A percentile compares a stretch with the other conserved stretches of the same genome.
phyloP scores from a whole-genome alignment of 2,329 filamentous ascomycete genomes.

The Phialocephala sp. region DNA sequence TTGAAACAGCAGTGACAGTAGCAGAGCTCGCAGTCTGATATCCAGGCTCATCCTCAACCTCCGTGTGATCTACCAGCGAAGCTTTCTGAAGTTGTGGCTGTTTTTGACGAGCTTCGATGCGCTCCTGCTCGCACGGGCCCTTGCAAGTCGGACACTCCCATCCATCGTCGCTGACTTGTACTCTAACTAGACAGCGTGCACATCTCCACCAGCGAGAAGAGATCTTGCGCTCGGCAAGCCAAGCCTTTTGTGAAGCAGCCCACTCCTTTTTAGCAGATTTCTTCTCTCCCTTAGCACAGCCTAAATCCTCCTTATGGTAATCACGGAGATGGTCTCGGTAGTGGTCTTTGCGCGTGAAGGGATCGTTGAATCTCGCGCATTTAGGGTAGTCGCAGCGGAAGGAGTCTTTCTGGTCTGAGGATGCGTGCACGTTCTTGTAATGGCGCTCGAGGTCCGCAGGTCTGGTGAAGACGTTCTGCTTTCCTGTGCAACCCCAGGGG shows the following conservation, averaged over 20 bases:
- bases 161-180: constrained; percentile 25
- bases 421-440: constrained; percentile 42
- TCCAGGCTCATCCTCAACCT: neutral
- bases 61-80: neutral
- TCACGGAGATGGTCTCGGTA: constrained; percentile 54
- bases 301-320: constrained; percentile 51
- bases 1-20: neutral
- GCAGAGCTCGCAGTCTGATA: neutral
- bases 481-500: constrained; percentile 30
- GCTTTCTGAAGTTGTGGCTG: neutral
- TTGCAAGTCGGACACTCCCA: constrained; percentile 37
- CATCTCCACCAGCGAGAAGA: constrained; percentile 38
- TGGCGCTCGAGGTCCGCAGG: constrained; percentile 48
- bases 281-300: constrained; percentile 29
- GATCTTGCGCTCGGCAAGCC: constrained; percentile 34
- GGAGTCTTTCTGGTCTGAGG: constrained; percentile 26
- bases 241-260: constrained; percentile 30
- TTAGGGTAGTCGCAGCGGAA: constrained; percentile 41
- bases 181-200: constrained; percentile 35
- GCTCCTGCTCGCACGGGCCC: constrained; percentile 31
- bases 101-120: constrained; percentile 22
- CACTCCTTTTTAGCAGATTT: constrained; percentile 24
- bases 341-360: constrained; percentile 55
- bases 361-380: constrained; percentile 40
- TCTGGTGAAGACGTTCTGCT: constrained; percentile 37